Evolutionary conservation across 768 basidiomycete species (phyloP), one percentile per base, ranked within the genome.

Genomic region (Chlorophyllum brunneum): DNA sequence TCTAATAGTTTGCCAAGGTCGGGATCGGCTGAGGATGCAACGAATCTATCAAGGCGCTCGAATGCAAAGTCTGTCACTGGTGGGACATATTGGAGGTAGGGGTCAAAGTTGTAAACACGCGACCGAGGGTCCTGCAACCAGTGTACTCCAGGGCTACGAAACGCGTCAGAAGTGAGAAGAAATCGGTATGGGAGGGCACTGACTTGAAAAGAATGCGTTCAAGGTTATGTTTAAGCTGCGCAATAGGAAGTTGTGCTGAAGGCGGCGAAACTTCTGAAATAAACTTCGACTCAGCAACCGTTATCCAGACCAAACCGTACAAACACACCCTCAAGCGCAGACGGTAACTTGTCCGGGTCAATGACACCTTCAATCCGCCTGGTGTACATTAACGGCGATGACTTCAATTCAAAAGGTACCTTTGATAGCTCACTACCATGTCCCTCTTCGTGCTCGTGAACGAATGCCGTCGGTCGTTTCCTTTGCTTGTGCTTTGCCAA

Each of bases 71-170:
- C 83, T 4, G 76, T 79, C 4, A 93, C 82, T 52, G 80, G 72
- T 0, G 94, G 92, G 40, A 99, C 79, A 1, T 67, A 65, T 66
- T 90, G 80, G 4, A 97, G 70, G 62, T 77, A 80, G 3, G 83
- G 80, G 0, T 83, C 67, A 63, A 92, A 98, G 62, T 95, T 95
- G 69, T 89, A 95, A 11, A 92, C 86, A 4, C 82, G 77, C 0
- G 92, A 88, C 15, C 88, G 77, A 0, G 92, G 89, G 62, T 98
- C 93, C 60, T 83, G 82, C 2, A 97, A 69, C 85, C 91, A 91
- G 59, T 93, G 90, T 0, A 95, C 86, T 8, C 91, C 90, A 4
- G 88, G 90, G 58, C 94, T 97, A 31, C 5, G 26, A 46, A 4
- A 33, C 18, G 31, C 16, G 18, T 11, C 30, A 54, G 36, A 52